A percentile compares a stretch with the other conserved stretches of the same genome.
These are phyloP conservation scores for Casuarina cunninghamiana DNA, from an alignment of 306 rosid genomes.

Conservation along the genomic window DNA sequence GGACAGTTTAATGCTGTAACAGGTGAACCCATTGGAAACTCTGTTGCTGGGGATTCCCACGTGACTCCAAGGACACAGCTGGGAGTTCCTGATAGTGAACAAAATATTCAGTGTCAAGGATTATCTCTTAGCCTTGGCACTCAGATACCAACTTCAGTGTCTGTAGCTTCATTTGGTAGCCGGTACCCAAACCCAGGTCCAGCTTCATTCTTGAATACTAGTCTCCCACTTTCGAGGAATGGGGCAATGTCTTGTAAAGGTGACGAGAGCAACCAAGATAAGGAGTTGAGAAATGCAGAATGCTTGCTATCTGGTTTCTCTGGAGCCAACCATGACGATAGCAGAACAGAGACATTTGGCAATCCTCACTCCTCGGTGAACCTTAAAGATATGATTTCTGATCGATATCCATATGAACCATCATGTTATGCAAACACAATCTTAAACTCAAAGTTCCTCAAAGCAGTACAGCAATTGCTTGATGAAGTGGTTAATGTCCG, in stretches of 20 bases:
- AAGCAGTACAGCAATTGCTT: constrained; percentile 78
- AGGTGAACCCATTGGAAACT: constrained; percentile 30
- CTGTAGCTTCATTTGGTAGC: constrained; percentile 55
- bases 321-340: constrained; percentile 31
- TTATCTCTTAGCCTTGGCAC: constrained; percentile 85
- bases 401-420: constrained; percentile 39
- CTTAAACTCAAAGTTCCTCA: constrained; percentile 55
- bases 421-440: constrained; percentile 32
- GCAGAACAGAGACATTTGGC: constrained; percentile 52
- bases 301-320: constrained; percentile 46
- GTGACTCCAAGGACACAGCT: constrained; percentile 32
- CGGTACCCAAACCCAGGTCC: constrained; percentile 47
- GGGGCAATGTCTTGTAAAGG: constrained; percentile 34
- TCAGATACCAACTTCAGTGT: constrained; percentile 45
- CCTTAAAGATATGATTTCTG: constrained; percentile 38
- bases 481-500: constrained; percentile 76
- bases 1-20: constrained; percentile 32
- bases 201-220: constrained; percentile 43
- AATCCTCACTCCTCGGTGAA: constrained; percentile 37
- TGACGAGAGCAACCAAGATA: constrained; percentile 39
- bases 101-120: constrained; percentile 64
- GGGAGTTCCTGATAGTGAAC: constrained; percentile 42
- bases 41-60: constrained; percentile 38
- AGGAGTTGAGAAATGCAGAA: constrained; percentile 49
- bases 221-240: constrained; percentile 36